Percentiles rank a stretch among this genome's conserved stretches.
These are phyloP conservation scores for Helianthus tuberosus DNA, from an alignment of 129 eudicot species.

Conservation along the genomic window DNA sequence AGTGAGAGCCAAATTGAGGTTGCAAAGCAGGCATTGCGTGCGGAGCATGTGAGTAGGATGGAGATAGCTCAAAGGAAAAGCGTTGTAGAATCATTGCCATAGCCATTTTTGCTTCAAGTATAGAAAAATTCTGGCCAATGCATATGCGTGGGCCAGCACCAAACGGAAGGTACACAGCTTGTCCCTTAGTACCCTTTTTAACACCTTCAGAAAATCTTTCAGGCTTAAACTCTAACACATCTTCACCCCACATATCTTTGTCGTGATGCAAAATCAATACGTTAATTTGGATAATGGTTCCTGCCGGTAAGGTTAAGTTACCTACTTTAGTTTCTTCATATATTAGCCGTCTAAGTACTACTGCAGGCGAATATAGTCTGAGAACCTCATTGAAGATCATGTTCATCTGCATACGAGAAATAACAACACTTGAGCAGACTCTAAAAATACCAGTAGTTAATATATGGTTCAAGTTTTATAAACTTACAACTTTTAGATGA, in stretches of 20 bases:
- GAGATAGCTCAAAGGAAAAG: slow-evolving; percentile 33
- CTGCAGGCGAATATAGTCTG: slow-evolving; percentile 30
- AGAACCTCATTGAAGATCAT: slow-evolving; percentile 34
- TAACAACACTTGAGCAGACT: not conserved
- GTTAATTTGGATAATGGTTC: slow-evolving; percentile 19
- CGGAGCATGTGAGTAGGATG: slow-evolving; percentile 40
- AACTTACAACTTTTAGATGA: slow-evolving; percentile 34
- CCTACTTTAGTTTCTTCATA: slow-evolving; percentile 31
- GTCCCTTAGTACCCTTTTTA: slow-evolving; percentile 27
- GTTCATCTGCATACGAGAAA: slow-evolving; percentile 19
- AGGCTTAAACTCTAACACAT: slow-evolving; percentile 34
- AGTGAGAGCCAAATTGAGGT: slow-evolving; percentile 37
- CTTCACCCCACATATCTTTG: slow-evolving; percentile 31
- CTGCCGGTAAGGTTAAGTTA: slow-evolving; percentile 30
- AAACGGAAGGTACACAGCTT: slow-evolving; percentile 26
- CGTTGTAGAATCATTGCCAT: slow-evolving; percentile 34
- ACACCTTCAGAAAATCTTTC: slow-evolving; percentile 33
- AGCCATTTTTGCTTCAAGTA: slow-evolving; percentile 34
- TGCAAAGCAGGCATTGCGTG: slow-evolving; percentile 1
- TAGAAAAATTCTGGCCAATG: slow-evolving; percentile 36
- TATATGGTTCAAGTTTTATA: not conserved
- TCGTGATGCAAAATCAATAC: slow-evolving; percentile 24
- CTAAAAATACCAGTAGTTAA: too few species aligned
- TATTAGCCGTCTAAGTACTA: not conserved
- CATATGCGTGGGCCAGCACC: slow-evolving; percentile 41